These are phyloP conservation scores for Pisolithus orientalis DNA, from an alignment of 768 basidiomycete genomes.

Conservation along the genomic window DNA sequence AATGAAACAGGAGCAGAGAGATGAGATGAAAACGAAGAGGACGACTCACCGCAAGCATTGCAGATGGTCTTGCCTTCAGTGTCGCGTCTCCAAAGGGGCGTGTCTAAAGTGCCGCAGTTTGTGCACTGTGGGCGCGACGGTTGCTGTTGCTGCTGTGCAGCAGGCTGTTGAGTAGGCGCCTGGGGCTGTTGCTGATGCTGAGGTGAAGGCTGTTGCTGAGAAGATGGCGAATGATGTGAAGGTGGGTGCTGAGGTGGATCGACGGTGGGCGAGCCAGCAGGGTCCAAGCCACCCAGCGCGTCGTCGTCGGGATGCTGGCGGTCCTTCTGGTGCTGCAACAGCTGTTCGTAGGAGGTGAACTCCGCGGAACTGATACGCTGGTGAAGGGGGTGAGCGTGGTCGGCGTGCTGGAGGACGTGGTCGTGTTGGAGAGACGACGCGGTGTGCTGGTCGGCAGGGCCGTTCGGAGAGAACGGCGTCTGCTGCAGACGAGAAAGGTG, in stretches of 20 bases:
- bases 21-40: conserved; percentile 27
- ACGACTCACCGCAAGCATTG: conserved; percentile 81
- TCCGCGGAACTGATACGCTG: conserved; percentile 25
- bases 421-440: conserved; percentile 14
- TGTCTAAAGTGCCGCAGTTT: conserved; percentile 72
- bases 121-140: conserved; percentile 44
- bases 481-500: conserved; percentile 46
- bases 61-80: conserved; percentile 78
- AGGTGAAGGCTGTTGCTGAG: conserved; percentile 9
- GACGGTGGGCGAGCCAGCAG: background rate
- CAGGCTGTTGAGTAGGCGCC: conserved; percentile 16
- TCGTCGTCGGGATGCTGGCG: conserved; percentile 17
- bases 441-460: conserved; percentile 26
- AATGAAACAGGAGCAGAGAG: conserved; percentile 25
- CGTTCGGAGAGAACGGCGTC: conserved; percentile 31
- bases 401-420: conserved; percentile 12
- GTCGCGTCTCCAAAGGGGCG: conserved; percentile 83
- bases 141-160: conserved; percentile 21
- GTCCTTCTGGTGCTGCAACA: conserved; percentile 26
- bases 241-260: conserved; percentile 10
- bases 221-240: conserved; percentile 5
- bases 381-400: conserved; percentile 21
- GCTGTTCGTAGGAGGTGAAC: conserved; percentile 26
- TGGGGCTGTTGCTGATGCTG: conserved; percentile 23
- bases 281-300: conserved; percentile 1